Base-by-base conservation (phyloP, 257 asterid genomes). In the Ehretia macrophylla region DNA sequence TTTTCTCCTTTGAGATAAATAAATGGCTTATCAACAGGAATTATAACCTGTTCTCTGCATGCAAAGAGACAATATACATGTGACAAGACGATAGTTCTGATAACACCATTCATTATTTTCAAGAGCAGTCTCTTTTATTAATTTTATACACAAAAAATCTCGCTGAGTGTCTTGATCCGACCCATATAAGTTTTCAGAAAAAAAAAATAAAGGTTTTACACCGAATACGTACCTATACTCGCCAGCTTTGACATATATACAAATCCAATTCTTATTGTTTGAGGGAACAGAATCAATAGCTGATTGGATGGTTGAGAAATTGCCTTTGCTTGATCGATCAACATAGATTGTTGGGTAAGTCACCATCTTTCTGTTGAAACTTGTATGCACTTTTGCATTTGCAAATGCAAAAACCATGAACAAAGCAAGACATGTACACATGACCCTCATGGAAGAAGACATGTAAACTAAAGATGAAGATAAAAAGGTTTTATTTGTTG, bases 1-100 rank as follows among this genome's bases (percentile, higher is more conserved):
- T 75, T 79, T 13, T 69, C 78, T 20, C 95, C 95, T 67, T 60
- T 64, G 0, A 89, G 75, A 51, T 69, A 82, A 1, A 89, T 77
- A 51, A 63, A 82, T 8, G 81, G 79, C 73, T 81, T 89, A 1
- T 83, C 74, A 0, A 0, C 5, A 0, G 94, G 87, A 1, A 89
- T 84, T 1, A 4, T 12, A 17, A 89, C 68, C 53, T 73, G 75
- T 69, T 89, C 92, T 50, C 92, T 88, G 65, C 79, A 67, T 8
- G 12, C 38, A 70, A 17, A n/a, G 27, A 0, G 17, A 10, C 39
- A 6, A 32, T 11, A 49, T 12, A 49, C 1, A 2, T 42, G 47
- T 42, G 12, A 14, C 8, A n/a, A 11, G n/a, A 32, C 5, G 12
- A 13, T 8, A 50, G 18, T 4, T 35, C 32, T 8, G 19, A 59